Base-by-base conservation (phyloP, 2,329 filamentous ascomycete species). In the Pestalotiopsis fici region DNA sequence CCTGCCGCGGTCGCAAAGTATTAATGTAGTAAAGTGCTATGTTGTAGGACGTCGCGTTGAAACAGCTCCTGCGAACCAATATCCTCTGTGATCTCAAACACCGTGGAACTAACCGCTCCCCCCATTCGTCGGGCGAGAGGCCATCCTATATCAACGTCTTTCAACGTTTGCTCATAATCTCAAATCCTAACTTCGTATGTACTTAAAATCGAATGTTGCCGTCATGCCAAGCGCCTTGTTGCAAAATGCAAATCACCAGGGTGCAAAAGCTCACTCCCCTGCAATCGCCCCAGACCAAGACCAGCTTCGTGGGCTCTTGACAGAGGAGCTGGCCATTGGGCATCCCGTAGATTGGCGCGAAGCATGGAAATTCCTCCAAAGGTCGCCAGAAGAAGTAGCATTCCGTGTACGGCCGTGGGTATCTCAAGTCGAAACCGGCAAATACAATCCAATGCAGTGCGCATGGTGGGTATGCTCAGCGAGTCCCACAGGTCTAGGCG, bases 401-500 rank as follows among this genome's bases (percentile, higher is more conserved):
- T n/a, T 50, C 6, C 43, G 21, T 21, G n/a, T n/a, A 47, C 13
- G 37, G 50, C n/a, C 56, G 15, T 59, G 66, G 66, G 66, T 67
- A 67, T 67, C 62, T 67, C 27, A 28, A 28, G 39, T 54, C 23
- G 47, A 55, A 67, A 61, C 60, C 31, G 35, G 63, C 25, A 57
- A 54, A 50, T 35, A 35, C 31, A 35, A 35, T 35, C 31, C 31
- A 35, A 55, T 21, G 37, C 9, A 59, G 37, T 43, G 18, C 13
- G 23, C 37, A 35, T 35, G 35, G 27, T 65, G n/a, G n/a, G 23
- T 31, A 28, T 23, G 18, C 61, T 28, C 13, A 23, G 61, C 61
- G 37, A 64, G 21, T 15, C 15, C 47, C 47, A 25, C 28, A 3
- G 54, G 59, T 68, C 76, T 79, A 81, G 66, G 78, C 78, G 35